These are phyloP conservation scores for Manihot esculenta DNA, from an alignment of 441 rosid species.

Conservation along the genomic window DNA sequence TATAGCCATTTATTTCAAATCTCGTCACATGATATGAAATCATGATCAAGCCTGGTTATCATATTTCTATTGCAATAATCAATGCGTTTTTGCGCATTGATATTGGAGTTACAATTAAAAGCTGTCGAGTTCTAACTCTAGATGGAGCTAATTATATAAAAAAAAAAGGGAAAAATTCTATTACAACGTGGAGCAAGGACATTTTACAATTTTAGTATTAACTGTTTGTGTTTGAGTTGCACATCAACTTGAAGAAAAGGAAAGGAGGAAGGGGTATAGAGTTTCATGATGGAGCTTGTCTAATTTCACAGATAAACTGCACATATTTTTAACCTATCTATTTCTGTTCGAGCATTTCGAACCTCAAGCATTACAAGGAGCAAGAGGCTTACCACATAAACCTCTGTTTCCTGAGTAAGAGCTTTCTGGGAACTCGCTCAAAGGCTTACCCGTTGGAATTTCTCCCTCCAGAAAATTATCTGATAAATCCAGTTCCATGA, in stretches of 20 bases:
- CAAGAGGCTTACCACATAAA: constrained; percentile 53
- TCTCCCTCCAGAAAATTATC: constrained; percentile 48
- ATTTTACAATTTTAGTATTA: background rate
- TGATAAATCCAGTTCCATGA: constrained; percentile 47
- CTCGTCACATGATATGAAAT: background rate
- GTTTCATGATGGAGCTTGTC: background rate
- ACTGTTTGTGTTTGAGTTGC: background rate
- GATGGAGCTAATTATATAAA: too few relatives aligned
- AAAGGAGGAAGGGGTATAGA: background rate
- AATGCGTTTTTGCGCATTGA: too few relatives aligned
- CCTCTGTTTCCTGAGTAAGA: constrained; percentile 51
- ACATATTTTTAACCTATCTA: background rate
- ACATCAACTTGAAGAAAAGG: background rate
- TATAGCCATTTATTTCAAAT: background rate
- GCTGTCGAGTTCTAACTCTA: too few relatives aligned
- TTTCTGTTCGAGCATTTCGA: background rate
- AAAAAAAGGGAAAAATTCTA: too few relatives aligned
- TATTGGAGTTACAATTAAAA: too few relatives aligned
- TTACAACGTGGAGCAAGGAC: background rate
- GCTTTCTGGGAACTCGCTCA: constrained; percentile 43
- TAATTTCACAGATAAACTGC: background rate
- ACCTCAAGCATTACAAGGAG: constrained; percentile 36
- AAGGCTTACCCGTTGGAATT: constrained; percentile 46
- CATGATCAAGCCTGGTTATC: background rate
- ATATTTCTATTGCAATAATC: background rate